Percentiles rank a stretch among this genome's conserved stretches.
Conservation (phyloP, 192 early-diverging fungal genomes). For the Coemansia asiatica region DNA sequence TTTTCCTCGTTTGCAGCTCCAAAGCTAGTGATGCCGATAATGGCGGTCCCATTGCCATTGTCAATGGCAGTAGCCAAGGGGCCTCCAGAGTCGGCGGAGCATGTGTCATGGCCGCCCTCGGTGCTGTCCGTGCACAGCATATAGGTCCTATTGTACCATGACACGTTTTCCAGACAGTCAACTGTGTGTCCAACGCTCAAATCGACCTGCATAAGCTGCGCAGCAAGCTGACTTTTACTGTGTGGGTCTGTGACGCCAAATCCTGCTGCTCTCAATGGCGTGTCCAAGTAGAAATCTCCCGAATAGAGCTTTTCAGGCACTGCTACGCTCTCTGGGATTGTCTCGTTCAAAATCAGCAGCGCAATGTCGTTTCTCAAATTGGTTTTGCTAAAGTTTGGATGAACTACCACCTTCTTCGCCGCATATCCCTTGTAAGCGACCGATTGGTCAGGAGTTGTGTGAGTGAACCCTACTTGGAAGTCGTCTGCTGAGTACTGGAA, state of each 20-base stretch:
- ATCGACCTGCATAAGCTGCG: constrained; percentile 42
- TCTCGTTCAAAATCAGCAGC: constrained; percentile 27
- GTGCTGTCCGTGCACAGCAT: constrained; percentile 49
- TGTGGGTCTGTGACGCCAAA: constrained; percentile 40
- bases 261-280: constrained; percentile 36
- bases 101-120: constrained; percentile 38
- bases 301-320: constrained; percentile 25
- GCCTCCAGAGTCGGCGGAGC: constrained; percentile 50
- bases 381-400: constrained; percentile 29
- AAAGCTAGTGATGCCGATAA: constrained; percentile 44
- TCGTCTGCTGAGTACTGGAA: constrained; percentile 14
- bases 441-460: constrained; percentile 20
- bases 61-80: constrained; percentile 32
- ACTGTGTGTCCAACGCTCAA: constrained; percentile 12
- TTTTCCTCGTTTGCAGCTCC: constrained; percentile 20
- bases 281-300: constrained; percentile 12
- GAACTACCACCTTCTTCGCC: constrained; percentile 22
- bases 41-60: constrained; percentile 15
- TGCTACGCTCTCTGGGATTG: constrained; percentile 14
- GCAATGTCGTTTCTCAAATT: constrained; percentile 39
- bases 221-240: constrained; percentile 7
- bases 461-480: constrained; percentile 28
- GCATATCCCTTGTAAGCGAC: constrained; percentile 20
- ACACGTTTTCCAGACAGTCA: constrained; percentile 19
- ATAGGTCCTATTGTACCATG: constrained; percentile 7